Base-by-base conservation (phyloP, 352 stramenopile genomes). In the Pythium diclinum region DNA sequence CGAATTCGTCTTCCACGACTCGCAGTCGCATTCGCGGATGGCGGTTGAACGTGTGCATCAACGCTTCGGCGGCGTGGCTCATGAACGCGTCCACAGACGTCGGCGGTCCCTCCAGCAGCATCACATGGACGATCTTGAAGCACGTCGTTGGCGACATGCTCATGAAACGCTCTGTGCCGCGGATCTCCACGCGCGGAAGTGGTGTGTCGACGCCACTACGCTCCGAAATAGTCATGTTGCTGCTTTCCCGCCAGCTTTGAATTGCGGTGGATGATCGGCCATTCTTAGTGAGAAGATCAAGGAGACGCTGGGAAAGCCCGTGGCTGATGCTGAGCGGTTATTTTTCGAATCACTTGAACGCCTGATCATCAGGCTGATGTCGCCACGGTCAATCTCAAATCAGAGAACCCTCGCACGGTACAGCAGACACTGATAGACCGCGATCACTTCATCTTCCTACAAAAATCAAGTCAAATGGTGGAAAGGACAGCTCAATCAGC, bases 21-120 rank as follows among this genome's bases (percentile, higher is more conserved):
- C 68, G 48, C 23, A 61, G 63, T 6, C 72, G 74, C 74, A 81
- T 81, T 0, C 65, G 65, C 25, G 73, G 72, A 38, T 81, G 74
- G 21, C 71, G 47, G 53, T 79, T 84, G 72, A 71, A 81, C 17
- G 63, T 73, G 32, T 73, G 51, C 57, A 69, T 36, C 16, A 81
- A 10, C 8, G 57, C 46, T 6, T 48, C 42, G 72, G 48, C 11
- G 47, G 46, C 0, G 8, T 33, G 40, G 61, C 52, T 21, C 48
- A 47, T 6, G 11, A 63, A 47, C 28, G 28, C 42, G 17, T 54
- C 47, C 1, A 67, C 32, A 3, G 47, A 44, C 16, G n/a, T 25
- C 11, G 30, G 6, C 32, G 53, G 42, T 3, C 32, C 49, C 6
- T 42, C 19, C 16, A 66, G 48, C 64, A 54, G 21, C 66, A 69